Evolutionary conservation across 2,329 filamentous ascomycete species (phyloP), one percentile per base, ranked within the genome.

Genomic region (Nigrograna mackinnonii): DNA sequence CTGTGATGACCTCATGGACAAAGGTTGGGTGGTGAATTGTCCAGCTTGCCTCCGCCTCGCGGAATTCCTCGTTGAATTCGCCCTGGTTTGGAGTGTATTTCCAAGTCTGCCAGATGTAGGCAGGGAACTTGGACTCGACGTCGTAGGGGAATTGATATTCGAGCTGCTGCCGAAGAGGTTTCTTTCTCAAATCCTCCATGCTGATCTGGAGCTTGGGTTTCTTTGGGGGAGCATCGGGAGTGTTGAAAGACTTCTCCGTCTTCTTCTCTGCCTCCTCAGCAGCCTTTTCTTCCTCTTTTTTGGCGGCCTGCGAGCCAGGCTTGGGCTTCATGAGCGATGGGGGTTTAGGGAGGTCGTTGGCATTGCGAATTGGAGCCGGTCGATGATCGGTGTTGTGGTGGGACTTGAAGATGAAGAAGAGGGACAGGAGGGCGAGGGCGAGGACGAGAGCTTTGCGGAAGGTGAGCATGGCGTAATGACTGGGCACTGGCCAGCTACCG

Each of bases 51-150:
- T 97, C 94, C 46, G 90, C 80, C 35, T 87, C 83, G 48, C 91
- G 85, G 64, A 96, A 91, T 16, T 77, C 73, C 49, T 86, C 82
- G 9, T 71, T 72, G 64, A 99, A 99, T 48, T 88, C 79, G 37
- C 82, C 78, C 17, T 89, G 87, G 2, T 85, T 80, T 0, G 92
- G 91, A 1, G 84, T 88, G 61, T 83, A 86, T 69, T 95, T 96
- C 94, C 94, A 99, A 12, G 94, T 99, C 77, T 99, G 94, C 94
- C 94, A 99, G 64, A 99, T 95, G 75, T 96, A 97, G 43, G 91
- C 91, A 3, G 94, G 94, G 68, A 97, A 97, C 68, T 92, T 95
- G 56, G 78, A 71, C 62, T 91, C 84, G 49, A 92, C 79, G 61
- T 96, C 88, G 77, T 97, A 99, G 16, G 91, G 90, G 70, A 94